Conservation (phyloP, 2,329 filamentous ascomycete species). For the Penicillium griseofulvum region DNA sequence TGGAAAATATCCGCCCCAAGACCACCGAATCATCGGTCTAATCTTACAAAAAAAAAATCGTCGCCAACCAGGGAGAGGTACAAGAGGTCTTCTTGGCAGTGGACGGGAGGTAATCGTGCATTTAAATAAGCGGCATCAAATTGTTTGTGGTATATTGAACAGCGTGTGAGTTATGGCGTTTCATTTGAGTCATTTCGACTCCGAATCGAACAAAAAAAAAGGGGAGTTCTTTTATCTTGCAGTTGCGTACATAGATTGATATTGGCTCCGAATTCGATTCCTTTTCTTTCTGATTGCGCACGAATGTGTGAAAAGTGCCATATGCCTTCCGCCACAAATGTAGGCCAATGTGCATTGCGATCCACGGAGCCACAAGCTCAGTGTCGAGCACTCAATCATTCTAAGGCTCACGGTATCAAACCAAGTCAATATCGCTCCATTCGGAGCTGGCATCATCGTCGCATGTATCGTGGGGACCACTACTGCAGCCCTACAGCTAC, state of each 20-base stretch:
- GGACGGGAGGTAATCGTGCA: slow-evolving; percentile 1
- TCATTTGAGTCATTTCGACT: slow-evolving; percentile 14
- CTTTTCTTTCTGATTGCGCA: neutral
- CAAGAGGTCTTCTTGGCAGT: slow-evolving; percentile 18
- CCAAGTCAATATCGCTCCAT: neutral
- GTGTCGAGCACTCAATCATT: neutral
- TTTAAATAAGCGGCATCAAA: slow-evolving; percentile 12
- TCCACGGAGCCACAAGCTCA: neutral
- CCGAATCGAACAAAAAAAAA: slow-evolving; percentile 2
- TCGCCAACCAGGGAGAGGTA: neutral
- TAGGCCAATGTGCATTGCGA: neutral
- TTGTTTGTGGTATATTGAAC: slow-evolving; percentile 15
- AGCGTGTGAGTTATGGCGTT: slow-evolving; percentile 31
- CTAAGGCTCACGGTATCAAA: neutral
- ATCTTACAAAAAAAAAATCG: neutral
- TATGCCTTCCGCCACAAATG: neutral
- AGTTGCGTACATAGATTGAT: neutral
- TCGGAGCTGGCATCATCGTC: neutral
- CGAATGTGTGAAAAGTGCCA: neutral
- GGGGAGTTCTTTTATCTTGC: slow-evolving; percentile 3
- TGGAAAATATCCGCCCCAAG: slow-evolving; percentile 14
- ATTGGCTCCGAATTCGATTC: slow-evolving; percentile 1
- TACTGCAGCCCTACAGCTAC: neutral
- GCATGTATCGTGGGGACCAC: neutral
- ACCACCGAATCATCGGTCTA: slow-evolving; percentile 7